Percentiles rank a stretch among this genome's conserved stretches.
These are phyloP conservation scores for Draba incana DNA, from an alignment of 345 rosid genomes.

Conservation along the genomic window DNA sequence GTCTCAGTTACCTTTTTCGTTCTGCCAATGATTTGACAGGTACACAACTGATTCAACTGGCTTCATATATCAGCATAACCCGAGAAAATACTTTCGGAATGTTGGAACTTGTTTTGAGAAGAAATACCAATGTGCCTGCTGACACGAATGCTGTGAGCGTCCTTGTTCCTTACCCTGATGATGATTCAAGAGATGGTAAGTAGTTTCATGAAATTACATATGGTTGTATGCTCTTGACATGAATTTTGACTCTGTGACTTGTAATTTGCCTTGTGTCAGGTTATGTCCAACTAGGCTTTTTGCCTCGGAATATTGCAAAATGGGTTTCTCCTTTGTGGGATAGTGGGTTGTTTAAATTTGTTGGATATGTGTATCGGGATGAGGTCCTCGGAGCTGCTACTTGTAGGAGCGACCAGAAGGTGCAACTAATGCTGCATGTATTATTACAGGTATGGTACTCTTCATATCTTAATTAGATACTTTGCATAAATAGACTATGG, in stretches of 20 bases:
- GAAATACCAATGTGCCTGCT: conserved; percentile 67
- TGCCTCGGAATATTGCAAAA: conserved; percentile 74
- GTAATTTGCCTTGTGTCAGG: conserved; percentile 48
- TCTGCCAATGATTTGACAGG: conserved; percentile 65
- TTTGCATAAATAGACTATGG: conserved; percentile 27
- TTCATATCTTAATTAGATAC: conserved; percentile 34
- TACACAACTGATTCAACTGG: conserved; percentile 65
- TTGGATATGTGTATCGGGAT: conserved; percentile 67
- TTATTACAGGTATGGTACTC: conserved; percentile 63
- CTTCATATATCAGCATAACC: conserved; percentile 63
- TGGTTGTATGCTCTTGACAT: conserved; percentile 21
- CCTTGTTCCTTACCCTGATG: conserved; percentile 67
- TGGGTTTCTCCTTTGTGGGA: conserved; percentile 98
- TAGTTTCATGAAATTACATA: conserved; percentile 10
- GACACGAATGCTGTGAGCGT: conserved; percentile 82
- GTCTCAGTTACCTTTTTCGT: conserved; percentile 78
- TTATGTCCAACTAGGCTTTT: conserved; percentile 77
- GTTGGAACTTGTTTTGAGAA: conserved; percentile 74
- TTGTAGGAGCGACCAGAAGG: conserved; percentile 67
- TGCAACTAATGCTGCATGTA: conserved; percentile 67
- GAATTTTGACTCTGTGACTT: conserved; percentile 8
- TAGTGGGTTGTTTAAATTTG: conserved; percentile 65
- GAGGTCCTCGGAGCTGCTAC: conserved; percentile 81
- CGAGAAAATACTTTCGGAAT: conserved; percentile 56
- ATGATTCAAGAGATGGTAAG: conserved; percentile 56